phyloP scores from a whole-genome alignment of 2,329 filamentous ascomycete genomes.

The Aureobasidium namibiae region DNA sequence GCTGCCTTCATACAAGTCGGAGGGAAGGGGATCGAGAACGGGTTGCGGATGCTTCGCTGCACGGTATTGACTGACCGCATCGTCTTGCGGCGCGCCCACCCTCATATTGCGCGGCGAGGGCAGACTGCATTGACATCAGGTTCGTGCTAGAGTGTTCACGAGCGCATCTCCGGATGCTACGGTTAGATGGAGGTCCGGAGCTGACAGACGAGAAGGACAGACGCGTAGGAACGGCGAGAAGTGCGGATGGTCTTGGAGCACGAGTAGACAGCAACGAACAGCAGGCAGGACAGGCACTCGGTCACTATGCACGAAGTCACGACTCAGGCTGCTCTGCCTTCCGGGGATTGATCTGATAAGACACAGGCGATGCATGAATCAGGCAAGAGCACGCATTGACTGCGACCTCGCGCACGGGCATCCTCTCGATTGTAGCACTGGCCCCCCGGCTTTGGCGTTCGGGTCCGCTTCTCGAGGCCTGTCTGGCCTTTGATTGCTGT shows the following conservation, averaged over 20 bases:
- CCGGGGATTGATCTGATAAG: neutral
- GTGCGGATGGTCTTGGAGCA: neutral
- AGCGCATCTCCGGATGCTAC: neutral
- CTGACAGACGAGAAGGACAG: neutral
- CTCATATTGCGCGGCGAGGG: constrained; percentile 12
- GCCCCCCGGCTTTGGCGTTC: too few relatives aligned
- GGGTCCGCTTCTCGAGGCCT: neutral
- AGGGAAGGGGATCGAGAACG: constrained; percentile 16
- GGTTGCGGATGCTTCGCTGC: constrained; percentile 24
- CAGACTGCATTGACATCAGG: constrained; percentile 11
- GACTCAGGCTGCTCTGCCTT: neutral
- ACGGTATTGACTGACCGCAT: constrained; percentile 17
- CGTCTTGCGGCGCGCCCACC: constrained; percentile 18
- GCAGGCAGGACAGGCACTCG: neutral
- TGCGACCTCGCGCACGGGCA: neutral
- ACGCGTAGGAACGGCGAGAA: neutral
- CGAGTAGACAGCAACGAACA: neutral
- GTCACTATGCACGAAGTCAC: constrained; percentile 1
- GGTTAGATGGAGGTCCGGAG: neutral
- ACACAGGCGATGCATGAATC: neutral
- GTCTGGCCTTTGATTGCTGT: neutral
- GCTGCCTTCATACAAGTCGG: constrained; percentile 12
- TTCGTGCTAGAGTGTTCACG: neutral
- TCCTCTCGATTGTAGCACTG: neutral
- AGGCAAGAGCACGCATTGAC: neutral